Conservation (phyloP, 768 basidiomycete genomes). For the Lentinula detonsa region DNA sequence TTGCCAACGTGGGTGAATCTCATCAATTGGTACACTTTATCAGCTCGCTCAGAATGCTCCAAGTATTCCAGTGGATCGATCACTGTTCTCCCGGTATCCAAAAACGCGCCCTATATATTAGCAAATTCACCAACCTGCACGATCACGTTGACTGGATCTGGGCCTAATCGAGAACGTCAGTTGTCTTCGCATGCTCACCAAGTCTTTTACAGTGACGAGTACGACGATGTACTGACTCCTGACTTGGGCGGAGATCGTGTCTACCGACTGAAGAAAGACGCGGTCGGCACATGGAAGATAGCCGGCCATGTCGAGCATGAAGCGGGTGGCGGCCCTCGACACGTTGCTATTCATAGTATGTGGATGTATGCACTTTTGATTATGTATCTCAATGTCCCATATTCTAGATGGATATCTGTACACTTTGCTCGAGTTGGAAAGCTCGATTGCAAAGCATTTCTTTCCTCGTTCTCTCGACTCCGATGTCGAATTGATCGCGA, state of each 20-base stretch:
- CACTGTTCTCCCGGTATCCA: slow-evolving; percentile 47
- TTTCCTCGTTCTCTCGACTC: slow-evolving; percentile 35
- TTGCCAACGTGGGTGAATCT: slow-evolving; percentile 61
- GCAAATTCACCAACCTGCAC: slow-evolving; percentile 21
- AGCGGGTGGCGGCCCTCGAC: slow-evolving; percentile 65
- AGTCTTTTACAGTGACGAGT: slow-evolving; percentile 41
- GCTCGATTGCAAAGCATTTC: slow-evolving; percentile 48
- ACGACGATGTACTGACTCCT: slow-evolving; percentile 59
- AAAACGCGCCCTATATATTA: slow-evolving; percentile 39
- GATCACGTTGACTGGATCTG: slow-evolving; percentile 44
- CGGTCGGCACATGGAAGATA: slow-evolving; percentile 41
- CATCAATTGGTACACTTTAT: background rate
- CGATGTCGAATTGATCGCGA: slow-evolving; percentile 34
- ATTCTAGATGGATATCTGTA: slow-evolving; percentile 55
- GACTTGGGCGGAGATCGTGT: slow-evolving; percentile 75
- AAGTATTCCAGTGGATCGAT: slow-evolving; percentile 70
- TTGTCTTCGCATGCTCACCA: slow-evolving; percentile 76
- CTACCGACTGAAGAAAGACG: slow-evolving; percentile 42
- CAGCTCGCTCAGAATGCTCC: background rate
- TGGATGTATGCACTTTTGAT: slow-evolving; percentile 1
- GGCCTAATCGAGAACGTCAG: slow-evolving; percentile 65
- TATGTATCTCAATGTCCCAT: background rate
- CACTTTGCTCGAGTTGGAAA: slow-evolving; percentile 62
- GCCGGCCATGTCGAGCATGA: slow-evolving; percentile 41
- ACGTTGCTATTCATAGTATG: slow-evolving; percentile 59